Base-by-base conservation (phyloP, 2,329 filamentous ascomycete genomes). In the Neophaeococcomyces mojaviensis region DNA sequence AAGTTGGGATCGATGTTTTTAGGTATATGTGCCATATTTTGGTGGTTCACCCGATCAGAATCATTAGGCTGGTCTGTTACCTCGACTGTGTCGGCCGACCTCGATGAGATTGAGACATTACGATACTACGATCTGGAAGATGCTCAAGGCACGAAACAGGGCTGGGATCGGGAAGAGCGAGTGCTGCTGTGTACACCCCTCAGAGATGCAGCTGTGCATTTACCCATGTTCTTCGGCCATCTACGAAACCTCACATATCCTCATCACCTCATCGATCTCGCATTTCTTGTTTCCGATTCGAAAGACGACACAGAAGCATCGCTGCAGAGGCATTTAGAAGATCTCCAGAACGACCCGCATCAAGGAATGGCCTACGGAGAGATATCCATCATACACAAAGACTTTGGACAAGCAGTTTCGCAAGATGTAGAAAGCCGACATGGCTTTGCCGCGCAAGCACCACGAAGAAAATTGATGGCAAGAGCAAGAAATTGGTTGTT, bases 151-250 rank as follows among this genome's bases (percentile, higher is more conserved):
- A 92, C 88, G 6, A 87, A 86, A 43, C 82, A 86, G 54, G 94
- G 92, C 4, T 98, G 92, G 92, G 90, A 97, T 67, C 78, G 88
- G 49, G 92, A 94, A 64, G 92, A 98, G 69, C 81, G 92, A 54
- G 95, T 98, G 55, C 74, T 98, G 26, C 78, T 98, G 48, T 97
- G 92, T 66, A 92, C 94, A 13, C 92, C 92, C 36, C 77, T 98
- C 46, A 81, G 92, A 66, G 94, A 98, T 66, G 92, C 92, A 37
- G 82, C 94, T 60, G 77, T 86, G 20, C 92, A 98, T 73, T 70
- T 98, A 39, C 79, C 84, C 51, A 97, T 98, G 90, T 97, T 98
- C 77, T 98, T 98, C 69, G 84, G 85, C n/a, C 94, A 98, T 63
- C 75, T 98, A 48, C 82, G 82, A 56, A 98, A 98, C 68, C 84